Base-by-base conservation (phyloP, 805 yeast species). In the Saturnispora bothae region DNA sequence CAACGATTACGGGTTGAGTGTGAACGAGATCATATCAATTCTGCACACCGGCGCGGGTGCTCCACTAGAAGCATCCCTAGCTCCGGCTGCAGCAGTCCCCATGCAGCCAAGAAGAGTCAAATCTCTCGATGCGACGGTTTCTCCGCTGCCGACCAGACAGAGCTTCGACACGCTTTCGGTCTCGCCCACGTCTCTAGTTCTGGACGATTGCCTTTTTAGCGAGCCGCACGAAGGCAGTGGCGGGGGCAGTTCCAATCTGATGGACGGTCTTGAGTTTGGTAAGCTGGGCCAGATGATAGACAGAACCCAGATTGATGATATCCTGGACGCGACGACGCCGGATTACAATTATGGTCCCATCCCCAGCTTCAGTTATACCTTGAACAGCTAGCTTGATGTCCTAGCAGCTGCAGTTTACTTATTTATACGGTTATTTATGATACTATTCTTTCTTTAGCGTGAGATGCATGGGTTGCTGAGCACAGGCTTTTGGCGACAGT, bases 1-100 rank as follows among this genome's bases (percentile, higher is more conserved):
- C 14, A 41, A 33, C 19, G 44, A 34, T 9, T 34, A 28, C 28
- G 31, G 36, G 1, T 28, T 41, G 16, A 31, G 30, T 19, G 34
- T 28, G 23, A 38, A 31, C 23, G 36, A 41, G 16, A 32, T 26
- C 21, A 31, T 36, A 29, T 17, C 32, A 14, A 21, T 34, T 9
- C 20, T 34, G 8, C 26, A 28, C 5, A 28, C 19, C 16, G 22
- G 34, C 15, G 32, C 40, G 15, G 14, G 9, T 8, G 22, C 15
- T 13, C 38, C 10, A 13, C 21, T 10, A n/a, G n/a, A n/a, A n/a
- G n/a, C n/a, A n/a, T 15, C 19, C 5, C 9, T 22, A 7, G 10
- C 6, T 22, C 6, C 6, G 25, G 10, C 25, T 7, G 6, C 25
- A 22, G 10, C 25, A 22, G 25, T 10, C 25, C 9, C 25, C 25